A percentile compares a stretch with the other conserved stretches of the same genome.
Conservation (phyloP, 805 yeast genomes). For the Komagataella pastoris region DNA sequence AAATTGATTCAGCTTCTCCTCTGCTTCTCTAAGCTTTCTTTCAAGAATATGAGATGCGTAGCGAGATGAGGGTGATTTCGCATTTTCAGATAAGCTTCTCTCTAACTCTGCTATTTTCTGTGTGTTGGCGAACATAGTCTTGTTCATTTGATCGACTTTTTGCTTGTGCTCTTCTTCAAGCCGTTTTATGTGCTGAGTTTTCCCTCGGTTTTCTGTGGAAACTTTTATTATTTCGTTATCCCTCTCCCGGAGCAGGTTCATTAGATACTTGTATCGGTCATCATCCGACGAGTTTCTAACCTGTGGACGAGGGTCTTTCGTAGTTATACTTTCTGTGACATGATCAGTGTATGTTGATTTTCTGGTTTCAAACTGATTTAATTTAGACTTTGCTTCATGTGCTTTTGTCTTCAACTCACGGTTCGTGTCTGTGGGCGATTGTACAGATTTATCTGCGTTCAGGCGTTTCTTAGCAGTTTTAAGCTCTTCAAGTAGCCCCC, state of each 20-base stretch:
- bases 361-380: neutral
- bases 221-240: neutral
- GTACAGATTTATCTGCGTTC: neutral
- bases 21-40: neutral
- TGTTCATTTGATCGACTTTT: neutral
- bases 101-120: neutral
- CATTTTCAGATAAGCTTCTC: neutral
- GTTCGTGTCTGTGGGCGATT: neutral
- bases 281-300: neutral
- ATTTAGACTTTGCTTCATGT: neutral
- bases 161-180: neutral
- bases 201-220: neutral
- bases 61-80: neutral
- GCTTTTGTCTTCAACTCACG: neutral
- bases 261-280: neutral
- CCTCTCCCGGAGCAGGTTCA: neutral
- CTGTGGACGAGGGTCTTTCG: neutral
- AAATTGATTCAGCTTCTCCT: neutral
- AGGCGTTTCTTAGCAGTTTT: neutral
- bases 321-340: neutral
- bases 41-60: neutral
- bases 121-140: neutral
- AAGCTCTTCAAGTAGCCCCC: neutral
- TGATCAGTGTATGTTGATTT: neutral
- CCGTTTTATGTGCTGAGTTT: neutral